phyloP scores from a whole-genome alignment of 805 yeast genomes.

The Kluyveromyces siamensis region DNA sequence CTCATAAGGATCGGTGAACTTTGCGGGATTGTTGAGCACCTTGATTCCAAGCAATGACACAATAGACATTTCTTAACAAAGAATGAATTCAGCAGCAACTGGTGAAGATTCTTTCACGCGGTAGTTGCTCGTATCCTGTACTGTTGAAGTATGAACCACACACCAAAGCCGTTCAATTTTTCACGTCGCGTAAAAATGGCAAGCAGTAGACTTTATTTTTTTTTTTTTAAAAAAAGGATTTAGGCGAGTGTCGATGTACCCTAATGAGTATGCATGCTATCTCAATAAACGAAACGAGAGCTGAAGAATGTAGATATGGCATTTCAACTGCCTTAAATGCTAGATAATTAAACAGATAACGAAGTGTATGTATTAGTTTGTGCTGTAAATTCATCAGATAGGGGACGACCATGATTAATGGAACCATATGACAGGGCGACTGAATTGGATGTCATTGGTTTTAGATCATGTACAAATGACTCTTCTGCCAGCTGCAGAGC shows the following conservation, averaged over 20 bases:
- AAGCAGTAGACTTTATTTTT: too few relatives aligned
- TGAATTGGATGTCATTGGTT: neutral
- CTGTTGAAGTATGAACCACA: neutral
- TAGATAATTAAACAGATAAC: neutral
- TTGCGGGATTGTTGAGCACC: constrained; percentile 90
- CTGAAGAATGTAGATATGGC: too few relatives aligned
- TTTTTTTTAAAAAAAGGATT: too few relatives aligned
- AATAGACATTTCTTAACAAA: constrained; percentile 57
- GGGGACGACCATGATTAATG: neutral
- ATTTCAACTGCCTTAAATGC: neutral
- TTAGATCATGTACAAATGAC: neutral
- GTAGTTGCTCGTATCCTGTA: neutral
- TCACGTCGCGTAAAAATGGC: too few relatives aligned
- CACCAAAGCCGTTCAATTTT: neutral
- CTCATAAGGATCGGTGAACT: constrained; percentile 86
- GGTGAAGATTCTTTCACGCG: neutral
- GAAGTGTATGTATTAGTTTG: constrained; percentile 1
- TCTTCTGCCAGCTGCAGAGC: neutral
- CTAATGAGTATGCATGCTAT: too few relatives aligned
- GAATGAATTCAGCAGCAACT: neutral
- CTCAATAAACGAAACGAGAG: too few relatives aligned
- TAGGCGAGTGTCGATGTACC: too few relatives aligned
- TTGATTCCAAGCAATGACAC: constrained; percentile 87
- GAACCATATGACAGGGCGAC: neutral
- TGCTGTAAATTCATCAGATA: neutral